Base-by-base conservation (phyloP, 805 yeast genomes). In the Saccharomycopsis sp. region DNA sequence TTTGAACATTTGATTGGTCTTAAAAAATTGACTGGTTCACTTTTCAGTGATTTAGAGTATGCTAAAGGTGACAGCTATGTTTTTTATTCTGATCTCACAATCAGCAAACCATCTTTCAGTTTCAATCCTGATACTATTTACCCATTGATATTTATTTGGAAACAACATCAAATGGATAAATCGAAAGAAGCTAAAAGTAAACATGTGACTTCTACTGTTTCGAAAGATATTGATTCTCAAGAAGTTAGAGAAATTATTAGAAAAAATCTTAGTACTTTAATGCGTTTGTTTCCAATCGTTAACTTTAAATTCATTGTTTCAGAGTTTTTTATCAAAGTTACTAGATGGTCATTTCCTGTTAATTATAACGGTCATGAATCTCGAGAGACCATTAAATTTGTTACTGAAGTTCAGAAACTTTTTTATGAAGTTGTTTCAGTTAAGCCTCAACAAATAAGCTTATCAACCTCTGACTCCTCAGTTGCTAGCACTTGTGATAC, bases 241-340 rank as follows among this genome's bases (percentile, higher is more conserved):
- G 31, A 28, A 28, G 8, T 3, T 36, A 5, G 10, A 18, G 21
- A 17, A 19, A 34, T 34, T 4, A n/a, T 31, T n/a, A 31, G 4
- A 19, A 14, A 13, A 18, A 23, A 31, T 20, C 21, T 39, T 10
- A 38, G 28, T 28, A 21, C 17, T n/a, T 14, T 41, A 4, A 36
- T 41, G 21, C 17, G 25, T 13, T 23, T 41, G 9, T 26, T 41
- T 14, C 44, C 44, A 21, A 9, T 25, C 5, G 12, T 36, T n/a
- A 9, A 21, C 14, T 12, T 25, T 19, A 41, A 31, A 23, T 2
- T 31, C 13, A 19, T 15, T 6, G 17, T 41, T 20, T 23, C 37
- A 13, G 44, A 41, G 13, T n/a, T 31, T 4, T 41, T 36, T 21
- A 23, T 29, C 21, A 41, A 41, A 18, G 21, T 41, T 21, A 9